A percentile compares a stretch with the other conserved stretches of the same genome.
phyloP scores from a whole-genome alignment of 495 filamentous ascomycete genomes.

The Friedmanniomyces endolithicus region DNA sequence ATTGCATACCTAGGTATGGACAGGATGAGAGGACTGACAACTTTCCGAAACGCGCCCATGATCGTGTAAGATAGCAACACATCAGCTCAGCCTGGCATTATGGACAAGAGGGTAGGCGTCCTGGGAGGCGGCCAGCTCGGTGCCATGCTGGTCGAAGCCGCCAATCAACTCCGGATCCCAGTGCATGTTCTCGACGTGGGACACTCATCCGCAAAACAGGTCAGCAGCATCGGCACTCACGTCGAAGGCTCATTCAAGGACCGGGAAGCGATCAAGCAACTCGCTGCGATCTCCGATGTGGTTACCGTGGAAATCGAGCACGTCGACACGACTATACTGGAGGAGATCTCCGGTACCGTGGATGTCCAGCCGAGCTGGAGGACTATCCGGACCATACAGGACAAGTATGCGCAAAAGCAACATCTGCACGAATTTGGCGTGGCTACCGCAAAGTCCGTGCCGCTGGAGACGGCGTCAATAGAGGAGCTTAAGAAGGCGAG shows the following conservation, averaged over 20 bases:
- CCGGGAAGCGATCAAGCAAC: slow-evolving; percentile 55
- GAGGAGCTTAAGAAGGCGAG: slow-evolving; percentile 53
- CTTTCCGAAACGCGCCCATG: neutral
- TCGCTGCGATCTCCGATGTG: slow-evolving; percentile 68
- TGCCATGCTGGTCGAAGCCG: slow-evolving; percentile 88
- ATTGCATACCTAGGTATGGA: too few relatives aligned
- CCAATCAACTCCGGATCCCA: slow-evolving; percentile 73
- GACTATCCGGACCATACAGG: slow-evolving; percentile 85
- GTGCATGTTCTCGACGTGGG: slow-evolving; percentile 68
- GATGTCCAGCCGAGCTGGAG: slow-evolving; percentile 77
- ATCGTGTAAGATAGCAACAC: too few relatives aligned
- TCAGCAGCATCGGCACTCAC: slow-evolving; percentile 61
- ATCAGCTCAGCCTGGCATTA: neutral
- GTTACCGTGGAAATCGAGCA: slow-evolving; percentile 98
- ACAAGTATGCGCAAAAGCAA: slow-evolving; percentile 89
- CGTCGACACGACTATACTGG: slow-evolving; percentile 82
- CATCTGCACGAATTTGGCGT: slow-evolving; percentile 56
- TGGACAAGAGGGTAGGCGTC: slow-evolving; percentile 41
- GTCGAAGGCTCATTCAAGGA: slow-evolving; percentile 80
- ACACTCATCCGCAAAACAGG: slow-evolving; percentile 79
- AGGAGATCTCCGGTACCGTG: slow-evolving; percentile 55
- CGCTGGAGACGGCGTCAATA: slow-evolving; percentile 41
- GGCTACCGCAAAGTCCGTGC: slow-evolving; percentile 55
- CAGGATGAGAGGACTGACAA: too few relatives aligned
- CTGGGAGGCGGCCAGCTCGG: slow-evolving; percentile 73